Evolutionary conservation across 306 rosid species (phyloP), one percentile per base, ranked within the genome.

Genomic region (Morella rubra): DNA sequence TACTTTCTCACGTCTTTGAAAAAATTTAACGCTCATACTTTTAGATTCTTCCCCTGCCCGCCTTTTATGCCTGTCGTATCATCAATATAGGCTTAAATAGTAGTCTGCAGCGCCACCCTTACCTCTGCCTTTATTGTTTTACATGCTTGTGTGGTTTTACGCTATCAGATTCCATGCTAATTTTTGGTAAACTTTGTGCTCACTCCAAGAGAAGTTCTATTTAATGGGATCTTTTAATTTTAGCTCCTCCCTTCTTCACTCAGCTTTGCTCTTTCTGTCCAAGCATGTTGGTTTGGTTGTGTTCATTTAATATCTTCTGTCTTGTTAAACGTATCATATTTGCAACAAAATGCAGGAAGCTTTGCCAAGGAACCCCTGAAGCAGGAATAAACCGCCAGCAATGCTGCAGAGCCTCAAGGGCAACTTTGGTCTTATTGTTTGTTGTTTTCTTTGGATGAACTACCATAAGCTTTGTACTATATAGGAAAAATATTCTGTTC

Each of bases 301-400:
- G 18, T 78, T 71, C 13, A 61, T 27, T n/a, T 8, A 45, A 58
- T 32, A 45, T 75, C 16, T 18, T 24, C 3, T n/a, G 4, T 12
- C 4, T 5, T 32, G 56, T 49, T 12, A 14, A 27, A 58, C 70
- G 12, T 46, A 40, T 6, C 8, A 41, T 14, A 66, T 54, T 10
- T 74, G 46, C n/a, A 50, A n/a, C 37, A 46, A 73, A 74, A 65
- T 66, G 83, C 83, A 83, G 86, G 83, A 79, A 46, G 49, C 52
- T 46, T 69, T 83, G 77, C 32, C 56, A 49, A 46, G 69, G 82
- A 73, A 74, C 37, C 69, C 67, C 16, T 44, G 54, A 76, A 40
- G 79, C 69, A 78, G 72, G 52, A 83, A 83, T 83, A 79, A 82
- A 79, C 18, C 4, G 13, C 49, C 12, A 6, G 81, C 16, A 62